Percentiles rank a stretch among this genome's conserved stretches.
Conservation (phyloP, 2,329 filamentous ascomycete species). For the Coniella lustricola region DNA sequence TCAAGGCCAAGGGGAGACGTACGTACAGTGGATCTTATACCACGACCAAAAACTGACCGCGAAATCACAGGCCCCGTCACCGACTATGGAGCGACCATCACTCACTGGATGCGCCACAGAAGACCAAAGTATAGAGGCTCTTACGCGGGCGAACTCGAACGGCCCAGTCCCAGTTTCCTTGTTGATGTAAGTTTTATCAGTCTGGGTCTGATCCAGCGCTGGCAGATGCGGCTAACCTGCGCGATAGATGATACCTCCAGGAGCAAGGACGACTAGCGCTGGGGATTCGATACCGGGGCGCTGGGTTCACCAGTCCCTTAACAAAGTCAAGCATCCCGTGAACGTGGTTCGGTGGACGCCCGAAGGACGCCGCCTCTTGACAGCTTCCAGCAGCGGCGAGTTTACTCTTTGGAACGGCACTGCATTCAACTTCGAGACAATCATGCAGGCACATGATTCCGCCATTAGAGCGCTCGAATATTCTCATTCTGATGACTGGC, state of each 20-base stretch:
- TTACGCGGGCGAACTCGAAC: constrained; percentile 68
- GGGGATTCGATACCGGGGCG: constrained; percentile 89
- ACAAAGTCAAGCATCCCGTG: constrained; percentile 96
- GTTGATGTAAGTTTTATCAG: constrained; percentile 61
- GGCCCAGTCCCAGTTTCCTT: constrained; percentile 83
- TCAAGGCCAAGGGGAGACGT: constrained; percentile 45
- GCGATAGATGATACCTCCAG: constrained; percentile 74
- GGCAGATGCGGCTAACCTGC: neutral
- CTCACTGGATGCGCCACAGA: constrained; percentile 84
- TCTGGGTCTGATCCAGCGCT: neutral
- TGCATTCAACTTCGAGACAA: constrained; percentile 98
- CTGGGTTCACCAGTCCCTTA: constrained; percentile 93
- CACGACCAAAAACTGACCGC: neutral
- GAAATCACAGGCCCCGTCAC: constrained; percentile 67
- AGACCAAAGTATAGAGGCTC: constrained; percentile 67
- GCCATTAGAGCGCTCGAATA: constrained; percentile 79
- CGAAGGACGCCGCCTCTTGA: constrained; percentile 83
- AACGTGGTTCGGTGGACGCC: constrained; percentile 98
- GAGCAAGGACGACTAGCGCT: constrained; percentile 64
- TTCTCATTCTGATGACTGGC: constrained; percentile 94
- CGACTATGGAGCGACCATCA: constrained; percentile 84
- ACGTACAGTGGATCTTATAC: constrained; percentile 25
- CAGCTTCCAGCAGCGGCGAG: constrained; percentile 91
- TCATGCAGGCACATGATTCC: constrained; percentile 94
- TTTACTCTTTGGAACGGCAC: constrained; percentile 99